Evolutionary conservation across 2,329 filamentous ascomycete species (phyloP), one percentile per base, ranked within the genome.

Genomic region (Neopestalotiopsis rosae): DNA sequence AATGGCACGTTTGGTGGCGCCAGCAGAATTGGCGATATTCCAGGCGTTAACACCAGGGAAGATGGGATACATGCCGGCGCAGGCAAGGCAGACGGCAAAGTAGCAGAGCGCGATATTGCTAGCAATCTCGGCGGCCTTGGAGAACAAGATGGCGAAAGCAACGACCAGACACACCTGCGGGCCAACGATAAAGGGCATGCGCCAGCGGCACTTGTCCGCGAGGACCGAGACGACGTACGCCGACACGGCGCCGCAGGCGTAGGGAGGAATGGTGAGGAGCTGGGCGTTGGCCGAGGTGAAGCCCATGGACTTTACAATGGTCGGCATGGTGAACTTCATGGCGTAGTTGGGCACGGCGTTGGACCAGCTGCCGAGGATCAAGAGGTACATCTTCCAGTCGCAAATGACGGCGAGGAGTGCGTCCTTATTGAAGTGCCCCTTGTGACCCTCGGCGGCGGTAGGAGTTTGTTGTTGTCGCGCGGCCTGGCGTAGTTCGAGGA

Each of bases 381-480:
- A 70, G 10, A 80, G 73, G 69, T 80, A 82, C 14, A 81, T 82
- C 74, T 87, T 85, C 80, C 83, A 86, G 72, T 87, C 84, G 5
- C 76, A 77, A 0, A 86, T 66, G 3, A 86, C 83, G 6, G 79
- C 78, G 7, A 79, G 71, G n/a, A 84, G 72, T 1, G 77, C 73
- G 1, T 74, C 69, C 71, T 74, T 76, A 67, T 80, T 76, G 58
- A 83, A 79, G 64, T 75, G 74, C 24, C 77, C 71, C 66, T 77
- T 72, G 9, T 28, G 24, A 28, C 75, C 70, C 68, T 74, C 74
- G 24, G 10, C 12, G 24, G 5, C 30, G 61, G 24, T 28, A 28
- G 69, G 66, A 2, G 40, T 17, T 61, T 20, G 24, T 12, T 10
- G 10, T 20, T 34, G 24, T 3, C 57, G 57, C 6, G 57, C 57